Conservation (phyloP, 805 yeast species). For the Lipomyces kockii region DNA sequence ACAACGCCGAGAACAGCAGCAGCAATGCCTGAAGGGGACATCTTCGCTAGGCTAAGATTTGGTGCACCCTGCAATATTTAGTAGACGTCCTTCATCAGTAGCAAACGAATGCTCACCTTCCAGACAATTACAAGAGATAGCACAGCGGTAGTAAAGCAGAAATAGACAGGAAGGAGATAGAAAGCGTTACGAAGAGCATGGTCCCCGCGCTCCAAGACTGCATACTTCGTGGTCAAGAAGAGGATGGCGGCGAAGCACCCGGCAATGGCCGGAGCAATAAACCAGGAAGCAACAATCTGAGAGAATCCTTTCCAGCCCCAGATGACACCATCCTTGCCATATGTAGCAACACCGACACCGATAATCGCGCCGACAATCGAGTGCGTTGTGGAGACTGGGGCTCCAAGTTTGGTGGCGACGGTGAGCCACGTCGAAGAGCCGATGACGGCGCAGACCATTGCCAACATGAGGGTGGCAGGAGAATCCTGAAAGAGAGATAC, state of each 20-base stretch:
- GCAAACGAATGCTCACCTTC: constrained; percentile 49
- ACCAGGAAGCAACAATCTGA: constrained; percentile 79
- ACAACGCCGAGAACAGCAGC: constrained; percentile 71
- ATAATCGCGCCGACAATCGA: constrained; percentile 77
- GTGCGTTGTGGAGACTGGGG: constrained; percentile 84
- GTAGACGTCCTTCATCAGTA: background rate
- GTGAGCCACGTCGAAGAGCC: constrained; percentile 76
- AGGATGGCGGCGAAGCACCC: constrained; percentile 64
- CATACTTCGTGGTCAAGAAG: constrained; percentile 62
- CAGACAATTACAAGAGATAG: constrained; percentile 78
- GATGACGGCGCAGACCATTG: constrained; percentile 75
- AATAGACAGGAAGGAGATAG: constrained; percentile 61
- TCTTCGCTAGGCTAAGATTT: constrained; percentile 58
- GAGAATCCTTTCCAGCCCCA: constrained; percentile 83
- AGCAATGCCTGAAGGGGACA: constrained; percentile 57
- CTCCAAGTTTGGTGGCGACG: constrained; percentile 66
- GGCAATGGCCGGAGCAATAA: constrained; percentile 73
- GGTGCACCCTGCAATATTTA: constrained; percentile 59
- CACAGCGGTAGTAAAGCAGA: constrained; percentile 62
- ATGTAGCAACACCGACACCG: constrained; percentile 76
- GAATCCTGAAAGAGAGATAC: constrained; percentile 53
- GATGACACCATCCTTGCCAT: constrained; percentile 60
- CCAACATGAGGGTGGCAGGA: constrained; percentile 74
- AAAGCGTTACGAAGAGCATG: constrained; percentile 59
- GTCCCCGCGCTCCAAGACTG: constrained; percentile 63